A percentile compares a stretch with the other conserved stretches of the same genome.
Evolutionary conservation across 2,329 filamentous ascomycete species (phyloP).

Genomic region (Botrytis galanthina): DNA sequence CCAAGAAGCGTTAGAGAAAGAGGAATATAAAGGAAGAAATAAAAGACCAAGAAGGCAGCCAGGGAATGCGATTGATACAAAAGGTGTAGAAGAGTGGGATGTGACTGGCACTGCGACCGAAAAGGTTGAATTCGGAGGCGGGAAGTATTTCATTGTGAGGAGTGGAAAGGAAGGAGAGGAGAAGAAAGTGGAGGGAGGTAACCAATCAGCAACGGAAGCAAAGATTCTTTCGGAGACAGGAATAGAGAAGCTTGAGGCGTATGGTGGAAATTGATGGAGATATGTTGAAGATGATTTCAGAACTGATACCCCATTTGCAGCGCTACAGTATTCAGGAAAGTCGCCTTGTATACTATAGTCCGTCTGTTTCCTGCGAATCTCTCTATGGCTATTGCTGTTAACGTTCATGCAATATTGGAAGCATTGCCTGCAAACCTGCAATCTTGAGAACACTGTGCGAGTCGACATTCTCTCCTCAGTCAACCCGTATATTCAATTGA

Average conservation of each 20-base stretch:
- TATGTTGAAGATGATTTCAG: background rate
- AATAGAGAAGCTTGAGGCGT: background rate
- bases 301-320: constrained; percentile 16
- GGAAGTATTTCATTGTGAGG: constrained; percentile 41
- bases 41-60: constrained; percentile 35
- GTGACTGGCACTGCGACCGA: constrained; percentile 36
- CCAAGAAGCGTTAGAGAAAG: constrained; percentile 54
- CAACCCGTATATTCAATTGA: background rate
- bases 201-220: background rate
- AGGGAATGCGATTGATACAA: constrained; percentile 22
- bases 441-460: background rate
- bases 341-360: background rate
- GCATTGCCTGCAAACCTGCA: background rate
- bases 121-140: constrained; percentile 34
- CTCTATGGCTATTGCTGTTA: background rate
- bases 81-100: constrained; percentile 36
- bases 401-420: background rate
- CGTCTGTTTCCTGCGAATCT: background rate
- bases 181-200: background rate
- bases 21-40: constrained; percentile 56
- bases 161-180: constrained; percentile 30
- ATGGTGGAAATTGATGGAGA: background rate
- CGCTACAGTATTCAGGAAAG: background rate
- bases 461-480: background rate
- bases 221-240: background rate